Evolutionary conservation across 2,329 filamentous ascomycete species (phyloP).

Genomic region (Botryosphaeria dothidea): DNA sequence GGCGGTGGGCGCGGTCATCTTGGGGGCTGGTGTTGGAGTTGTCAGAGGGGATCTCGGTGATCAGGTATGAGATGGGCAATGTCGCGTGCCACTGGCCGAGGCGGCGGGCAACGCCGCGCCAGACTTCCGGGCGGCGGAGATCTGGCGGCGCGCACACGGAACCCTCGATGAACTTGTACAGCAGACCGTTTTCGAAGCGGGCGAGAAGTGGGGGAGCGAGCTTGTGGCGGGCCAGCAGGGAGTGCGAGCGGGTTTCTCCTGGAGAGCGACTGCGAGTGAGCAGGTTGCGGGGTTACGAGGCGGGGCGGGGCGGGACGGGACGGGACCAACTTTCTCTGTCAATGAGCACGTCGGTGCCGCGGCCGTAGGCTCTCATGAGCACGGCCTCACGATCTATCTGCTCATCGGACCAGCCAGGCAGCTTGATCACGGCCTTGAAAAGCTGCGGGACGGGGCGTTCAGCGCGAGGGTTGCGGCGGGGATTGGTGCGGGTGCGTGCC

Average conservation of each 20-base stretch:
- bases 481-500: conserved; percentile 12
- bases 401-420: conserved; percentile 69
- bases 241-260: conserved; percentile 70
- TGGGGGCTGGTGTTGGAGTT: conserved; percentile 27
- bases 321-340: conserved; percentile 77
- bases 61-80: conserved; percentile 57
- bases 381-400: conserved; percentile 83
- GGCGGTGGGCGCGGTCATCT: conserved; percentile 31
- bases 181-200: conserved; percentile 91
- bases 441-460: conserved; percentile 46
- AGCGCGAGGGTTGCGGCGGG: conserved; percentile 7
- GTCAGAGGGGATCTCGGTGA: conserved; percentile 35
- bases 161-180: conserved; percentile 89
- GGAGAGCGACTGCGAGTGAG: neutral
- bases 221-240: conserved; percentile 77
- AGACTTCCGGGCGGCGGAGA: conserved; percentile 72
- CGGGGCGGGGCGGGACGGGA: conserved; percentile 5
- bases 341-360: conserved; percentile 92
- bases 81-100: conserved; percentile 91
- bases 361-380: conserved; percentile 88
- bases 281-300: neutral
- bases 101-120: conserved; percentile 77
- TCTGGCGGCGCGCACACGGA: conserved; percentile 78
- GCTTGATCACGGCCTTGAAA: conserved; percentile 72
- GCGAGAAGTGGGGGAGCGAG: conserved; percentile 87